Conservation (phyloP, 2,329 filamentous ascomycete genomes). For the Teratosphaeria pseudoeucalypti region DNA sequence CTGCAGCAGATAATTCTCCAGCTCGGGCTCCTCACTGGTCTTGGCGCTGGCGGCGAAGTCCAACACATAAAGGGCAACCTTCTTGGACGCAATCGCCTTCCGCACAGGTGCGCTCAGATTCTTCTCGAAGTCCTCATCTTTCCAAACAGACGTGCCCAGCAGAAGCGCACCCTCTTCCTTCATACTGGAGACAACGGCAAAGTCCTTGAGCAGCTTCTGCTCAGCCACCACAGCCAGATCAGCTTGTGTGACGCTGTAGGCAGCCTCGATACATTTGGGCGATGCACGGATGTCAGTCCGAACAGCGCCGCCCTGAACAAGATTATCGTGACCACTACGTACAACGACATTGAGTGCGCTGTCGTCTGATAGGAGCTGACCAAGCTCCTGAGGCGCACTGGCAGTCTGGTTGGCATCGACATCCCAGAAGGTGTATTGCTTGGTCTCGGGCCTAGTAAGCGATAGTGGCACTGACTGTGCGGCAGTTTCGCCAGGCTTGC, state of each 20-base stretch:
- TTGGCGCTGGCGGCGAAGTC: conserved; percentile 60
- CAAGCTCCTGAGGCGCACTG: conserved; percentile 52
- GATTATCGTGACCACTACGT: conserved; percentile 51
- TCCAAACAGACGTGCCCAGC: conserved; percentile 65
- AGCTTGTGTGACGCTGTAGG: conserved; percentile 69
- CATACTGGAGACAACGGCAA: conserved; percentile 62
- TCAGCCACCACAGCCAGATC: conserved; percentile 71
- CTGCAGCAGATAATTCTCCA: conserved; percentile 61
- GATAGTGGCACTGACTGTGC: conserved; percentile 27
- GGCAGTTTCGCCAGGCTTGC: conserved; percentile 29
- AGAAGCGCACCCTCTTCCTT: conserved; percentile 64
- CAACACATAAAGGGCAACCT: conserved; percentile 61
- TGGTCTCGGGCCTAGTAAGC: conserved; percentile 41
- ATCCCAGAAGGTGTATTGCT: conserved; percentile 94
- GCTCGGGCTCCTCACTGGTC: conserved; percentile 52
- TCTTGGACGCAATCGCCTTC: conserved; percentile 60
- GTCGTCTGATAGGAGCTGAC: conserved; percentile 50
- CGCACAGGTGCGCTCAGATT: conserved; percentile 61
- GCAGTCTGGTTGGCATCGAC: conserved; percentile 61
- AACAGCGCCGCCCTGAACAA: conserved; percentile 62
- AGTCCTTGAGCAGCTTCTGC: conserved; percentile 65
- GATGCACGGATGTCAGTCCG: conserved; percentile 80
- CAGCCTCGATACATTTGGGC: conserved; percentile 70
- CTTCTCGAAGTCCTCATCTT: conserved; percentile 85
- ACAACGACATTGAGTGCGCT: conserved; percentile 52